Percentiles rank a stretch among this genome's conserved stretches.
Evolutionary conservation across 1,139 yeast species (phyloP).

Genomic region (Hansenula lynferdii): DNA sequence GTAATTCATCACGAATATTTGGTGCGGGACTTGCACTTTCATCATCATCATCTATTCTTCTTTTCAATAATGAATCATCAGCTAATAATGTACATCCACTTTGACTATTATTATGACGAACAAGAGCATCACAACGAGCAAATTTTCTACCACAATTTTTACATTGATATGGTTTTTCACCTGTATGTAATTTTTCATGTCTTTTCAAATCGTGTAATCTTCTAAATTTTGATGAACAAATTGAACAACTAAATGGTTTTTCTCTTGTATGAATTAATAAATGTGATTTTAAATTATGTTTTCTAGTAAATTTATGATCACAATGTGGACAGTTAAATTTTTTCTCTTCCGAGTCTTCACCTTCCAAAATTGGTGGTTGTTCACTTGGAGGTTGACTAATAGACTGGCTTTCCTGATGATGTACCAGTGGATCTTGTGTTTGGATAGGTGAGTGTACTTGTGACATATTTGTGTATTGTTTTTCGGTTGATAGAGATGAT

Average conservation of each 20-base stretch:
- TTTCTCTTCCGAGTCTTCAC: too few relatives aligned
- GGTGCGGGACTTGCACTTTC: too few relatives aligned
- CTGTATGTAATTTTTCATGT: slow-evolving; percentile 72
- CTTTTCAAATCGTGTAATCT: slow-evolving; percentile 74
- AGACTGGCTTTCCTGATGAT: too few relatives aligned
- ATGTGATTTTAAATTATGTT: slow-evolving; percentile 73
- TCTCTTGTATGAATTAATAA: slow-evolving; percentile 62
- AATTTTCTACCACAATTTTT: slow-evolving; percentile 58
- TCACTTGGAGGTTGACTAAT: background rate
- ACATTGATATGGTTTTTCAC: slow-evolving; percentile 67
- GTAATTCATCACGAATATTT: background rate
- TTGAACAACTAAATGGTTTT: slow-evolving; percentile 62
- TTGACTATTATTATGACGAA: slow-evolving; percentile 50
- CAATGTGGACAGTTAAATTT: slow-evolving; percentile 55
- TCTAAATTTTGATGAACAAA: slow-evolving; percentile 60
- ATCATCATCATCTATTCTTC: slow-evolving; percentile 1
- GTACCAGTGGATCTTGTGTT: too few relatives aligned
- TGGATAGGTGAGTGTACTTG: too few relatives aligned
- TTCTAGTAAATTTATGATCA: slow-evolving; percentile 46
- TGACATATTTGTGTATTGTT: too few relatives aligned
- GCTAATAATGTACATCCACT: slow-evolving; percentile 18
- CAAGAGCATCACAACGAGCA: slow-evolving; percentile 75
- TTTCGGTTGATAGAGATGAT: too few relatives aligned
- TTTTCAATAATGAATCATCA: slow-evolving; percentile 8
- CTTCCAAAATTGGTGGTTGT: too few relatives aligned